Evolutionary conservation across 345 rosid genomes (phyloP), one percentile per base, ranked within the genome.

Genomic region (Excoecaria cochinchinensis): DNA sequence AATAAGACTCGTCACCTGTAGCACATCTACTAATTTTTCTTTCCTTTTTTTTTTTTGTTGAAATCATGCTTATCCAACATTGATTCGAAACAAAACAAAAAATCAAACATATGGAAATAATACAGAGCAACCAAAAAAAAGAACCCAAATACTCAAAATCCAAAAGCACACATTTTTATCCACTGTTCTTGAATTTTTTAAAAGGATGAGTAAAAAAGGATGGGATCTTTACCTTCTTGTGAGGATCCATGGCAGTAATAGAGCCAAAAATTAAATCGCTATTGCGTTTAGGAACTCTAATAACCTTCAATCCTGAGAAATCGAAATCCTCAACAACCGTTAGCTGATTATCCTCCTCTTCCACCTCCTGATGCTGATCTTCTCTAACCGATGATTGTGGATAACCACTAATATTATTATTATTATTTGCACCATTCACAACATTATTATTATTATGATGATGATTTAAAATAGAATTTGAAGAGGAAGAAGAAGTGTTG

Each of bases 261-360:
- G 85, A 65, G 21, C 74, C 75, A 42, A 72, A 3, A 69, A 39
- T 66, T 73, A 80, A 82, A 84, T 79, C 66, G 69, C 56, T 71
- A 40, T 40, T 67, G 19, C 90, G 87, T 75, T 89, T 87, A 44
- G 93, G 97, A 42, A 90, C 97, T 21, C 79, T 84, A 75, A 94
- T 69, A 67, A 6, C 78, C 39, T 69, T 81, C 66, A 90, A 75
- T 0, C 81, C 86, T 71, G 91, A 86, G 14, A 86, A 55, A 77
- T 94, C 87, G 73, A 87, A 86, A 77, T 86, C 92, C 67, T 82
- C 84, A 57, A 89, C 73, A 63, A 74, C 36, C 58, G 78, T 47
- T 31, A 71, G 47, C 42, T 75, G 80, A 0, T 81, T 77, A 0
- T 78, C 83, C 9, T 78, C 83, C 4, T 67, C 74, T 57, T 78